Conservation (phyloP, 345 rosid genomes). For the Eucalyptus melliodora region DNA sequence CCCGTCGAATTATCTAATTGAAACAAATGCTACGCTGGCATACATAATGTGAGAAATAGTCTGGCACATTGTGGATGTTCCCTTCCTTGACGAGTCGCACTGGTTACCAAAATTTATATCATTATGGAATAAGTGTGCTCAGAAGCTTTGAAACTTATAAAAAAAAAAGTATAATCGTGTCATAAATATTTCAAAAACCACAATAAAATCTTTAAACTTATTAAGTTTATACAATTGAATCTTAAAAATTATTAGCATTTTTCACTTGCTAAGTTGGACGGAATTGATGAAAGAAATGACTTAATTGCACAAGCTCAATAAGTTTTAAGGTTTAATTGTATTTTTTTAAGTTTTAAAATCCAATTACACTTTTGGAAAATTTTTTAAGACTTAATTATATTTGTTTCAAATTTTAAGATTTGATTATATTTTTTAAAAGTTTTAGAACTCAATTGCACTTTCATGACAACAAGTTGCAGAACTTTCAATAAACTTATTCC, state of each 20-base stretch:
- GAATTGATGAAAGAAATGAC: background rate
- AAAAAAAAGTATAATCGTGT: rapidly evolving
- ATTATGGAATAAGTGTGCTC: too few relatives aligned
- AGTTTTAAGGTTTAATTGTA: background rate
- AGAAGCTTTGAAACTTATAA: too few relatives aligned
- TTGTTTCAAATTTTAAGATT: rapidly evolving
- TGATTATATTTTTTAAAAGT: rapidly evolving
- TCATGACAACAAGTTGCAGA: rapidly evolving
- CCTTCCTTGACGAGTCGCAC: too few relatives aligned
- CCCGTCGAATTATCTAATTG: background rate
- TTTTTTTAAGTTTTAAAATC: too few relatives aligned
- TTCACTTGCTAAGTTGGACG: background rate
- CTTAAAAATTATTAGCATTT: background rate
- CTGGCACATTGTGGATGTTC: background rate
- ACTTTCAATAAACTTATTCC: too few relatives aligned
- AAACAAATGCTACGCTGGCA: too few relatives aligned
- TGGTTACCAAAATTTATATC: too few relatives aligned
- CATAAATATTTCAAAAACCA: too few relatives aligned
- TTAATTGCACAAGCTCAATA: background rate
- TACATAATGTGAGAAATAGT: background rate
- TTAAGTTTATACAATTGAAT: background rate
- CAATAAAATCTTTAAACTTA: background rate
- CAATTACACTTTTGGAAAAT: too few relatives aligned
- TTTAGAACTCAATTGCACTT: rapidly evolving
- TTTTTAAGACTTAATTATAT: too few relatives aligned